Evolutionary conservation across 495 filamentous ascomycete genomes (phyloP).

Genomic region (Lasiosphaeria ovina): DNA sequence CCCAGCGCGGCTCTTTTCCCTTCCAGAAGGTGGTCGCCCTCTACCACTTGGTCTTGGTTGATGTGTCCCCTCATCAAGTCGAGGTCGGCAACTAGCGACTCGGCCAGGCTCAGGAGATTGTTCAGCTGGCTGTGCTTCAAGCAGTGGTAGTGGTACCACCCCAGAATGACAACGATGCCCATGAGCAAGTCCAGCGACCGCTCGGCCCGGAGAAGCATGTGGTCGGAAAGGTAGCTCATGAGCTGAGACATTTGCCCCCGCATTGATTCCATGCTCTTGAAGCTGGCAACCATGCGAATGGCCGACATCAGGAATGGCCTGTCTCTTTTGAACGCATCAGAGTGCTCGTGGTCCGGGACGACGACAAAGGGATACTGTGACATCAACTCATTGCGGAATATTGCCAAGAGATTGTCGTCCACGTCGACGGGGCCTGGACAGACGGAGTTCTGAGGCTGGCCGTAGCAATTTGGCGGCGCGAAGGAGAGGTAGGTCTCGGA

Average conservation of each 20-base stretch:
- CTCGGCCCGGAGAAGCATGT: constrained; percentile 46
- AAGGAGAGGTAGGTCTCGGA: constrained; percentile 21
- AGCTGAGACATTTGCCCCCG: constrained; percentile 36
- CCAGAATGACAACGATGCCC: constrained; percentile 47
- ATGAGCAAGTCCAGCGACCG: constrained; percentile 49
- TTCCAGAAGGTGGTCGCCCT: constrained; percentile 25
- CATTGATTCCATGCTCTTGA: constrained; percentile 38
- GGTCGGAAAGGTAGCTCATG: constrained; percentile 39
- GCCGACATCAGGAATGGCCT: constrained; percentile 37
- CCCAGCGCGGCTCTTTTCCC: constrained; percentile 37
- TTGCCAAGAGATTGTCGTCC: constrained; percentile 37
- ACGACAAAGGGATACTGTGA: constrained; percentile 41
- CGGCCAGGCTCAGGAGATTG: constrained; percentile 45
- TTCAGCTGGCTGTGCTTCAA: constrained; percentile 42
- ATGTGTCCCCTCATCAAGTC: constrained; percentile 40
- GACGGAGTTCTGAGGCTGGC: constrained; percentile 11
- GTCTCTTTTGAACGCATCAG: constrained; percentile 20
- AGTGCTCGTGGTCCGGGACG: constrained; percentile 26
- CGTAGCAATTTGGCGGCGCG: background rate
- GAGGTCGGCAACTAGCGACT: constrained; percentile 45
- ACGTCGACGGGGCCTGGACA: constrained; percentile 26
- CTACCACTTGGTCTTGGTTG: constrained; percentile 22
- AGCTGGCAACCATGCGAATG: constrained; percentile 40
- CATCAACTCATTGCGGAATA: constrained; percentile 33
- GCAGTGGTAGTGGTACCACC: constrained; percentile 45